Evolutionary conservation across 2,329 filamentous ascomycete species (phyloP).

Genomic region (Hypoxylon sp.): DNA sequence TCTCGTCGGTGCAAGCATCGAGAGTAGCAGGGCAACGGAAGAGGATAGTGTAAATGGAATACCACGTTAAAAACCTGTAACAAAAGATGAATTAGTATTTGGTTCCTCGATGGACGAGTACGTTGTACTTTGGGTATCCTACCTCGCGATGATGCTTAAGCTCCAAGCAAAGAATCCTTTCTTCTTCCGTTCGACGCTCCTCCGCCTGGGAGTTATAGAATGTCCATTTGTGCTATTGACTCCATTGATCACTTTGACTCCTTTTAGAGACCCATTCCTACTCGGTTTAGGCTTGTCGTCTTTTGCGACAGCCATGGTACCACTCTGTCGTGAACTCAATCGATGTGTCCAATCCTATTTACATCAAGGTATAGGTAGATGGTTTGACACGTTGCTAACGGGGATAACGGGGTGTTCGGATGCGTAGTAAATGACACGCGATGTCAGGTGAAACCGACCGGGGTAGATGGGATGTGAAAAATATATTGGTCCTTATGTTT

Average conservation of each 20-base stretch:
- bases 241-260: constrained; percentile 47
- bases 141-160: constrained; percentile 69
- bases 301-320: constrained; percentile 44
- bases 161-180: constrained; percentile 58
- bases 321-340: constrained; percentile 14
- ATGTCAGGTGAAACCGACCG: constrained; percentile 31
- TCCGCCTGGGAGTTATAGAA: constrained; percentile 54
- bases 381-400: constrained; percentile 21
- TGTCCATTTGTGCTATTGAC: constrained; percentile 58
- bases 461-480: constrained; percentile 21
- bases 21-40: constrained; percentile 84
- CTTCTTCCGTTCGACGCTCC: constrained; percentile 44
- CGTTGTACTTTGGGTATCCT: neutral
- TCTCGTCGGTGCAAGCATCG: constrained; percentile 75
- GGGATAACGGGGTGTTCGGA: constrained; percentile 5
- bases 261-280: constrained; percentile 59
- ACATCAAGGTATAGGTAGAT: constrained; percentile 31
- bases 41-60: constrained; percentile 82
- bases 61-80: constrained; percentile 84
- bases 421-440: constrained; percentile 17
- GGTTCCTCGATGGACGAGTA: constrained; percentile 18
- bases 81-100: constrained; percentile 36
- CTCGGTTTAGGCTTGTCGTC: constrained; percentile 45
- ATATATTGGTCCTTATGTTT: constrained; percentile 9
- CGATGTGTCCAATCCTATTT: constrained; percentile 18